Conservation (phyloP, 2,329 filamentous ascomycete species). For the Apiospora hydei region DNA sequence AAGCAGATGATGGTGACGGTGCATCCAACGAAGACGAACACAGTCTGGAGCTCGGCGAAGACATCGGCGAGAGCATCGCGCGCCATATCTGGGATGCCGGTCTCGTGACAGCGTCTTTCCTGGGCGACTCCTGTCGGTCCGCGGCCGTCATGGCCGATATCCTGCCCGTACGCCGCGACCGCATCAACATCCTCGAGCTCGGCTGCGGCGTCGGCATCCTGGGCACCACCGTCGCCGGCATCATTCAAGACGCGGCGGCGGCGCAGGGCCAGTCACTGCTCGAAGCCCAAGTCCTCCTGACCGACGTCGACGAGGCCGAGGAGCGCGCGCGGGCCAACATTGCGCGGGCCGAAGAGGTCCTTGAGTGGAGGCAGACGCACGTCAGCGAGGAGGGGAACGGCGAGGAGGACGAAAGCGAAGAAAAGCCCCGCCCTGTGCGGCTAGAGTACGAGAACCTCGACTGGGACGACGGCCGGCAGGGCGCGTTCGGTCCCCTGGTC, state of each 20-base stretch:
- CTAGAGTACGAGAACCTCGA: constrained; percentile 63
- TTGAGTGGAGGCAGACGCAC: neutral
- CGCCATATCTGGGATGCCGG: constrained; percentile 67
- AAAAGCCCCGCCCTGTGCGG: neutral
- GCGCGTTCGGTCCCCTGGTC: constrained; percentile 51
- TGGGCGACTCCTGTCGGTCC: constrained; percentile 39
- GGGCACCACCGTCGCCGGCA: constrained; percentile 55
- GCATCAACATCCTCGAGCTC: constrained; percentile 59
- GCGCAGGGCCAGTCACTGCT: constrained; percentile 29
- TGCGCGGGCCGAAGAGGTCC: constrained; percentile 27
- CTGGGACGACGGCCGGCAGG: constrained; percentile 60
- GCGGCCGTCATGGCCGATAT: constrained; percentile 26
- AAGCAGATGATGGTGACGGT: constrained; percentile 31
- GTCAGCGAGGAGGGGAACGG: neutral
- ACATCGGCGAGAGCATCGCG: constrained; percentile 66
- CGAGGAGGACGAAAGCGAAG: neutral
- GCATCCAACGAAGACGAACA: constrained; percentile 39
- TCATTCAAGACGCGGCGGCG: constrained; percentile 37
- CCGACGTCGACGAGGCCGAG: constrained; percentile 63
- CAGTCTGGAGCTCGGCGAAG: constrained; percentile 57
- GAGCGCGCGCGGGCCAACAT: constrained; percentile 58
- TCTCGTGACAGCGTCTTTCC: constrained; percentile 51
- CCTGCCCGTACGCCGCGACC: constrained; percentile 33
- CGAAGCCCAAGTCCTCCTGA: constrained; percentile 53
- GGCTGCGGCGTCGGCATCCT: constrained; percentile 65